Conservation (phyloP, 2,329 filamentous ascomycete species). For the Monosporascus sp. region DNA sequence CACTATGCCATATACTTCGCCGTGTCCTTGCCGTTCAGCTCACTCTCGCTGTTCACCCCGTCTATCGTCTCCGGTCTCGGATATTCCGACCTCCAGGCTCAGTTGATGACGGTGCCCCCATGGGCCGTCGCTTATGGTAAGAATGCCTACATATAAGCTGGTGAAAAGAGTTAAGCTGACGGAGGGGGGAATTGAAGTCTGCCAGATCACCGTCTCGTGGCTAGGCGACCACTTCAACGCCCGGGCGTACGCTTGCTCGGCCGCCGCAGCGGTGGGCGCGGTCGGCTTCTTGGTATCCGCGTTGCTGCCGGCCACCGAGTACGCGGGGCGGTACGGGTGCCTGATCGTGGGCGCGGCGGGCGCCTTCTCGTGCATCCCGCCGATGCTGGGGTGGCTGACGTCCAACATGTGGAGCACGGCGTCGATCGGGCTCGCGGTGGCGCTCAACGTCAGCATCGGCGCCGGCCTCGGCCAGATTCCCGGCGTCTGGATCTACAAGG, state of each 20-base stretch:
- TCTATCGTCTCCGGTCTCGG: slow-evolving; percentile 46
- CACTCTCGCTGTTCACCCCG: slow-evolving; percentile 43
- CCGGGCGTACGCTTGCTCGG: slow-evolving; percentile 39
- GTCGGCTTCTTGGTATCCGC: slow-evolving; percentile 56
- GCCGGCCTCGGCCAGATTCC: slow-evolving; percentile 66
- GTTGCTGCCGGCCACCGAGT: slow-evolving; percentile 54
- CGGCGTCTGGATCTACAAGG: slow-evolving; percentile 69
- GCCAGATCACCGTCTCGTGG: slow-evolving; percentile 42
- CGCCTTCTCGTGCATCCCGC: slow-evolving; percentile 63
- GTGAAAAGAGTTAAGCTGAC: not conserved
- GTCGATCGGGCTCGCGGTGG: slow-evolving; percentile 62
- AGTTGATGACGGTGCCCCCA: slow-evolving; percentile 63
- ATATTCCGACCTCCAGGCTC: slow-evolving; percentile 40
- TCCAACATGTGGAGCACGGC: slow-evolving; percentile 62
- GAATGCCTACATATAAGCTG: not conserved
- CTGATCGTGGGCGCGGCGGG: slow-evolving; percentile 63
- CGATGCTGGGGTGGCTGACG: slow-evolving; percentile 64
- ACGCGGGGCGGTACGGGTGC: slow-evolving; percentile 59
- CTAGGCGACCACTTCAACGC: slow-evolving; percentile 59
- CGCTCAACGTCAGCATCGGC: slow-evolving; percentile 61
- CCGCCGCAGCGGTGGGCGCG: slow-evolving; percentile 37
- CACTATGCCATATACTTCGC: slow-evolving; percentile 50
- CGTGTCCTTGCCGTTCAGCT: slow-evolving; percentile 29
- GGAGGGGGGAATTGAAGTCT: slow-evolving; percentile 12
- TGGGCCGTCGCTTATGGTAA: slow-evolving; percentile 48